These are phyloP conservation scores for Kwoniella sp. DNA, from an alignment of 768 basidiomycete species.

Conservation along the genomic window DNA sequence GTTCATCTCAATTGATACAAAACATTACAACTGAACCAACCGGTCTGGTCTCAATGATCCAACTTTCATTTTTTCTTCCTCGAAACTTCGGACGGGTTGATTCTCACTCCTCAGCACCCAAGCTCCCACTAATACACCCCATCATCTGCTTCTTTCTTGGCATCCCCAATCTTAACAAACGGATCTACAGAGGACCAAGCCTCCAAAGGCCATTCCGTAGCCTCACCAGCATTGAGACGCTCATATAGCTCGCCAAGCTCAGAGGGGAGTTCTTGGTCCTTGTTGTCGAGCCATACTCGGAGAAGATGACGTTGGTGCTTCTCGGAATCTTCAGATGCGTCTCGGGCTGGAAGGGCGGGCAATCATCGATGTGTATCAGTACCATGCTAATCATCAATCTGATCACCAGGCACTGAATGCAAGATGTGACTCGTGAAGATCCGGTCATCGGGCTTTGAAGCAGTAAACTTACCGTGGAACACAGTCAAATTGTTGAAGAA, in stretches of 20 bases:
- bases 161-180: background rate
- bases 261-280: slow-evolving; percentile 24
- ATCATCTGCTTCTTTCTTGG: background rate
- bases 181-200: slow-evolving; percentile 25
- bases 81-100: too few species aligned
- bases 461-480: slow-evolving; percentile 34
- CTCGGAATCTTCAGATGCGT: slow-evolving; percentile 29
- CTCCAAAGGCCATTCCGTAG: slow-evolving; percentile 26
- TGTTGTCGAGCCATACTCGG: slow-evolving; percentile 28
- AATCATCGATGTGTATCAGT: background rate
- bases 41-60: background rate
- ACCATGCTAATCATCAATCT: too few species aligned
- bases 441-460: too few species aligned
- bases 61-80: background rate
- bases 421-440: too few species aligned
- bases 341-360: slow-evolving; percentile 22
- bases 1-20: background rate
- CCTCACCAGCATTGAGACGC: background rate
- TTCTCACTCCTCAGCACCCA: too few species aligned
- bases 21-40: background rate
- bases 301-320: slow-evolving; percentile 27
- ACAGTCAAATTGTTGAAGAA: slow-evolving; percentile 37
- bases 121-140: background rate
- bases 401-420: too few species aligned
- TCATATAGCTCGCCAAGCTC: slow-evolving; percentile 1